Base-by-base conservation (phyloP, 2,329 filamentous ascomycete genomes). In the Rachicladosporium sp. region DNA sequence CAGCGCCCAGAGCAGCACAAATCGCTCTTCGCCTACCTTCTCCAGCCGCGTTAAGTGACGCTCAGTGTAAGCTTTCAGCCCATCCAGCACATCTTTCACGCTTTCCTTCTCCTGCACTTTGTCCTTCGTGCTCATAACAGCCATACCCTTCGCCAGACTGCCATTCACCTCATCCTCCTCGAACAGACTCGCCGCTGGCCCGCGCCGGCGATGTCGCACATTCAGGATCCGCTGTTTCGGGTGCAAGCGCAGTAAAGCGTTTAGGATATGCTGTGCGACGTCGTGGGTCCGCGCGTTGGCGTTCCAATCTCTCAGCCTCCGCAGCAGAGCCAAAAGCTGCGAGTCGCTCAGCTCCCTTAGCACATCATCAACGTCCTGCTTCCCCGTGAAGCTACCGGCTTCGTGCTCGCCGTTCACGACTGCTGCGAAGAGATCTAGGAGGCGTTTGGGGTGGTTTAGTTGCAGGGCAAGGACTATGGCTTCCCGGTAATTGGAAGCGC, bases 271-370 rank as follows among this genome's bases (percentile, higher is more conserved):
- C 62, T 98, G 91, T 1, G 91, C 83, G 1, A 96, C 78, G 4
- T 79, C 74, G 1, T 87, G 80, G 3, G 86, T 93, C 45, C 85
- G 74, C 0, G 86, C 87, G 52, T 96, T 96, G 4, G 91, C 93
- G 58, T 98, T 98, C 91, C 91, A 98, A 63, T 98, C 91, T 34
- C 93, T 74, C 33, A 95, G 64, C 43, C 91, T 73, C 30, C 89
- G 68, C 1, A 98, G 73, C 10, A 98, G 72, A 6, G 77, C 69
- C 62, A 85, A 93, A 10, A 98, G 73, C 58, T 96, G 89, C 50
- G 89, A 82, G 50, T 91, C 80, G 4, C 80, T 81, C 4, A 98
- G 70, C 9, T 67, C 74, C n/a, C 71, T 75, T 1, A 98, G 68
- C 0, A 94, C 88, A 37, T 86, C 74, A 51, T 96, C 91, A 6